Base-by-base conservation (phyloP, 2,329 filamentous ascomycete species). In the Epichloe hybrida region DNA sequence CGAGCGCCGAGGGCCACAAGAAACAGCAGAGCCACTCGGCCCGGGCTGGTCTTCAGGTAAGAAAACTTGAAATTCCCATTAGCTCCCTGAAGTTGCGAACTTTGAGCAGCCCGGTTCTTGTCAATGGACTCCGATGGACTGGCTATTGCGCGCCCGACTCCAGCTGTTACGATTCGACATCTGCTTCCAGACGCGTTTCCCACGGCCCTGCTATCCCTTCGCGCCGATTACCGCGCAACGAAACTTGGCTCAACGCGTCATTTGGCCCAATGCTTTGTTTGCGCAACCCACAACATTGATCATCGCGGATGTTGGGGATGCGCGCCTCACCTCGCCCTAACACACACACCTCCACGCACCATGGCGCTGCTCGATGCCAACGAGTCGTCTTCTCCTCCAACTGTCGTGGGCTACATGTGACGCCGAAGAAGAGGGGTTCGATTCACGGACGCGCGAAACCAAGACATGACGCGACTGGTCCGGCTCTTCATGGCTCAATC, bases 21-120 rank as follows among this genome's bases (percentile, higher is more conserved):
- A 95, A 95, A 76, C 84, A 87, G 66, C 87, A 94, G 74, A 95
- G 93, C 74, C 90, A 95, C 76, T 95, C 89, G 62, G 88, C 88
- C 65, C 90, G 93, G 71, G 90, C 90, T 68, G 90, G 90, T 67
- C 80, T 96, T 61, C 90, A 96, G 85, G 90, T 96, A 77, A 78
- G 56, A 54, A 46, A 15, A 13, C 5, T 12, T 40, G 20, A 39
- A 73, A 64, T 52, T 45, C 51, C 52, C 31, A 21, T 35, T 35
- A 48, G 45, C 21, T 49, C 21, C 20, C 15, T 45, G 54, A 50
- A 45, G 41, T 36, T 36, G 52, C 46, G 20, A 51, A 51, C 46
- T 17, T 40, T 0, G 31, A 37, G 23, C 35, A 13, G 34, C 48
- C 20, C 36, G 34, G 17, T 50, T 48, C 48, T 44, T n/a, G 45